A percentile compares a stretch with the other conserved stretches of the same genome.
Evolutionary conservation across 441 rosid genomes (phyloP).

Genomic region (Geranium incanum): DNA sequence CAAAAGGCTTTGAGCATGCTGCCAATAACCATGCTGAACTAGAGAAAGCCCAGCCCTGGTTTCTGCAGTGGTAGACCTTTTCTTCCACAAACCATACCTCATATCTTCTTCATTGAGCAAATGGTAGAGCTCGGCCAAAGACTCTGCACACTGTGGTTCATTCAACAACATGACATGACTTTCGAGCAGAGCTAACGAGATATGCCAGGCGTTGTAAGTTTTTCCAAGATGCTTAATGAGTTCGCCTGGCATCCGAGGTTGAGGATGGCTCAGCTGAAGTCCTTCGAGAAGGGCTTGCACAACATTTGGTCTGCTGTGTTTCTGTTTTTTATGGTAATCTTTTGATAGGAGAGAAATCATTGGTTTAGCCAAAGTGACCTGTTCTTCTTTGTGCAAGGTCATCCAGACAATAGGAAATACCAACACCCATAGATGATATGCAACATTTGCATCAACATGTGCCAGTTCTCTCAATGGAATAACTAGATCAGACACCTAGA

Average conservation of each 20-base stretch:
- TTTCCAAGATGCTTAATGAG: constrained; percentile 92
- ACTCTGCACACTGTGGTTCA: constrained; percentile 88
- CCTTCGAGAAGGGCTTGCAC: constrained; percentile 99
- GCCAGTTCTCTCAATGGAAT: constrained; percentile 89
- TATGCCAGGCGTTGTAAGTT: constrained; percentile 98
- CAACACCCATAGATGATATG: constrained; percentile 93
- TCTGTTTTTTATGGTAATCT: constrained; percentile 96
- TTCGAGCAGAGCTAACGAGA: constrained; percentile 80
- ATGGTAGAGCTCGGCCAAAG: constrained; percentile 90
- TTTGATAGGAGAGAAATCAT: constrained; percentile 75
- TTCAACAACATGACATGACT: constrained; percentile 82
- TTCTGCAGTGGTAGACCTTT: constrained; percentile 80
- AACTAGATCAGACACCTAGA: constrained; percentile 87
- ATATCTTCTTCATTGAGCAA: constrained; percentile 94
- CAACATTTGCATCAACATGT: constrained; percentile 88
- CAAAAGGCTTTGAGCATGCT: constrained; percentile 86
- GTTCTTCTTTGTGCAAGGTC: constrained; percentile 80
- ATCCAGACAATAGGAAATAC: constrained; percentile 98
- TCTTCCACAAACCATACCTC: constrained; percentile 98
- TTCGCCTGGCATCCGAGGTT: constrained; percentile 98
- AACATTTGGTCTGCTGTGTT: constrained; percentile 84
- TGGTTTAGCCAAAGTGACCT: constrained; percentile 78
- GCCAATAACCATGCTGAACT: constrained; percentile 98
- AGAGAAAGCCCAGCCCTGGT: constrained; percentile 93
- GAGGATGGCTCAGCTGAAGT: constrained; percentile 97